Base-by-base conservation (phyloP, 805 yeast genomes). In the Suhomyces xylopsoci region DNA sequence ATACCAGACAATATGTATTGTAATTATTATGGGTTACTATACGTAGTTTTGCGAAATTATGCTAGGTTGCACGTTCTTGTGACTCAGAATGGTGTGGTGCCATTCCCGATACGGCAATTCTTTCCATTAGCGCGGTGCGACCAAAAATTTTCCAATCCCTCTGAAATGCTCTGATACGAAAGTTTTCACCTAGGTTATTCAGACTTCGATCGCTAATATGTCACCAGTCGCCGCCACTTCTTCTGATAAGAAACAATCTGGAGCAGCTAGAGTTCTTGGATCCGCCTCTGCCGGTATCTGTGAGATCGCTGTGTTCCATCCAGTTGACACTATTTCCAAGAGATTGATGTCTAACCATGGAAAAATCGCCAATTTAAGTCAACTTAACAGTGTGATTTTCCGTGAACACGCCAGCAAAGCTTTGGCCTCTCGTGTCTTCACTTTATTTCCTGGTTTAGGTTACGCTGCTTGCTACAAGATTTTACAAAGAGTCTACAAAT, bases 251-350 rank as follows among this genome's bases (percentile, higher is more conserved):
- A 88, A 87, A 70, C 92, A 93, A 74, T 85, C 96, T 47, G 98
- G 90, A 51, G 60, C 78, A 46, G 96, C 99, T 63, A 84, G 98
- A 72, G 86, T 93, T 43, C 79, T 94, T 45, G 99, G 99, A 46
- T 93, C 98, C n/a, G 99, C 98, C 15, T 81, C 96, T 19, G 99
- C 99, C 42, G 99, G 99, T 63, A 89, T 94, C 68, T 83, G 96
- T 65, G 99, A 94, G 75, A 88, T 94, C 61, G 96, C 88, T 52
- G 96, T 94, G 41, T 94, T 94, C 84, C 99, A 94, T 74, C 99
- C 99, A 19, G 97, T 94, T 36, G 99, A 94, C 75, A 94, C 99
- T 49, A 88, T 91, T 66, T 91, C 99, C 60, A 94, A 94, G 79
- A 87, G 99, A 79, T 81, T 88, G 69, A 88, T 88, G 96, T 83